Conservation (phyloP, 257 asterid genomes). For the Scutellaria minor region DNA sequence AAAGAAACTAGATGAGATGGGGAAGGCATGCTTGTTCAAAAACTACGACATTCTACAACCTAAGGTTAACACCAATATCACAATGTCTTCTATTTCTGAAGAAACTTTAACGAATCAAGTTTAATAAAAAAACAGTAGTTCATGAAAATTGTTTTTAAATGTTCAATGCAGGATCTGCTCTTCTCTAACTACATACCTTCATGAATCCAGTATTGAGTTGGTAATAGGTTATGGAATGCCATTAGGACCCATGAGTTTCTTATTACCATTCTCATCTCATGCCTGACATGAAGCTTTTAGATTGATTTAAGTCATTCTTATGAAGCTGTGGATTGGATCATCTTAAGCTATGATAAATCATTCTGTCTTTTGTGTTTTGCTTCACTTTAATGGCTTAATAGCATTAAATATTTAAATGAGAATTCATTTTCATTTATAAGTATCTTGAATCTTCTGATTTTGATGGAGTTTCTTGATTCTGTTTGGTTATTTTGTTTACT, state of each 20-base stretch:
- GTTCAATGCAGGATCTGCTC: background rate
- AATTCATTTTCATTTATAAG: conserved; percentile 6
- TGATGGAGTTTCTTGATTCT: conserved; percentile 7
- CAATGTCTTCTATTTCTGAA: background rate
- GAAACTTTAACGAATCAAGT: background rate
- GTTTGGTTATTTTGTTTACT: background rate
- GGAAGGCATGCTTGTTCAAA: conserved; percentile 68
- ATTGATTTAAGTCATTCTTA: background rate
- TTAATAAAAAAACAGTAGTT: conserved; percentile 1
- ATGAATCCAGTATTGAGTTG: conserved; percentile 5
- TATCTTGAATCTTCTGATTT: background rate
- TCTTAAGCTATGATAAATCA: conserved; percentile 1
- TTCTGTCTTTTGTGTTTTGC: background rate
- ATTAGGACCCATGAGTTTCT: background rate
- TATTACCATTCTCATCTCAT: background rate
- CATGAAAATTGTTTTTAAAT: background rate
- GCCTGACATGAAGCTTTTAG: conserved; percentile 3
- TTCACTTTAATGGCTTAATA: background rate
- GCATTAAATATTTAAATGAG: background rate
- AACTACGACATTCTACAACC: conserved; percentile 75
- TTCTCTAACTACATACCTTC: conserved; percentile 12
- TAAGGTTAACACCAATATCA: conserved; percentile 52
- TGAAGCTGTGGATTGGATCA: background rate
- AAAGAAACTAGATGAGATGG: conserved; percentile 66
- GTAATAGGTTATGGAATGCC: conserved; percentile 4